Evolutionary conservation across 2,329 filamentous ascomycete species (phyloP).

Genomic region (Colletotrichum sojae): DNA sequence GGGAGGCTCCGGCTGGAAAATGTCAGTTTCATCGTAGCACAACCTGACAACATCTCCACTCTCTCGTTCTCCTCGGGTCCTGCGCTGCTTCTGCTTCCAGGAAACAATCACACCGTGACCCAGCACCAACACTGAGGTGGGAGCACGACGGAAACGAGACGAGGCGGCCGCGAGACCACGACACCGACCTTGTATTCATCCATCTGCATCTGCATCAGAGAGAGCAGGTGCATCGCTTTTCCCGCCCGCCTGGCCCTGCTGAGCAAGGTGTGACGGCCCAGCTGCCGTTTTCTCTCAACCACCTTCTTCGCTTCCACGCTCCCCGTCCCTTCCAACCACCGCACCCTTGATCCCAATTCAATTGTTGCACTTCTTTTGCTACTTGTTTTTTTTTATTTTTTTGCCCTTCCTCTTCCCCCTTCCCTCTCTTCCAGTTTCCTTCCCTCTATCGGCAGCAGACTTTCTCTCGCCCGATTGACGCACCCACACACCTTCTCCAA

Average conservation of each 20-base stretch:
- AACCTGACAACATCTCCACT: constrained; percentile 40
- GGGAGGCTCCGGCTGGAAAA: constrained; percentile 35
- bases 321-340: constrained; percentile 3
- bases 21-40: constrained; percentile 41
- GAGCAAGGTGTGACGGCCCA: constrained; percentile 32
- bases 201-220: no score
- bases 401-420: background rate
- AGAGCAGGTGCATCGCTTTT: constrained; percentile 12
- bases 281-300: constrained; percentile 14
- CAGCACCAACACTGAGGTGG: background rate
- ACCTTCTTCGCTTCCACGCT: constrained; percentile 21
- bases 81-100: constrained; percentile 6
- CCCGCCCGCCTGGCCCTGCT: constrained; percentile 25
- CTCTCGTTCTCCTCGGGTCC: constrained; percentile 14
- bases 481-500: constrained; percentile 28
- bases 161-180: background rate
- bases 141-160: background rate
- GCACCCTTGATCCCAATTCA: constrained; percentile 11
- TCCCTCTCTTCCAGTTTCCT: background rate
- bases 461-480: constrained; percentile 5
- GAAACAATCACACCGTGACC: constrained; percentile 11
- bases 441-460: constrained; percentile 1
- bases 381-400: constrained; percentile 2
- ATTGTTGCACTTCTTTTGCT: background rate
- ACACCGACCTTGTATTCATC: background rate